A percentile compares a stretch with the other conserved stretches of the same genome.
Conservation (phyloP, 2,329 filamentous ascomycete species). For the Nigrospora sphaerica region DNA sequence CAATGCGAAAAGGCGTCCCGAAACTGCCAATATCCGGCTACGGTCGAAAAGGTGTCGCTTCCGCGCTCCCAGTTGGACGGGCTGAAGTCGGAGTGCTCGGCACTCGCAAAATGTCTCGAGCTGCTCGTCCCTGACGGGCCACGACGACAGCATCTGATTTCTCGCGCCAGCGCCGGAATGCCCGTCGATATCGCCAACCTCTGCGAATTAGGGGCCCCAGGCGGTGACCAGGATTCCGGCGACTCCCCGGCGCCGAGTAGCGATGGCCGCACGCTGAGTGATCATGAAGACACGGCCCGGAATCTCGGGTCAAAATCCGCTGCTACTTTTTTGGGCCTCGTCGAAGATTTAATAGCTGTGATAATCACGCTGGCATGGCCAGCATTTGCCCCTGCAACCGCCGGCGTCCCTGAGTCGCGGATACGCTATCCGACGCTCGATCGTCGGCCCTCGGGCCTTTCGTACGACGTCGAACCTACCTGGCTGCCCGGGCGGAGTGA, state of each 20-base stretch:
- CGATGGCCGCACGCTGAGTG: slow-evolving; percentile 37
- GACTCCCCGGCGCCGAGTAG: slow-evolving; percentile 5
- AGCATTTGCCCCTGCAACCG: slow-evolving; percentile 8
- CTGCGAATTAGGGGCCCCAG: neutral
- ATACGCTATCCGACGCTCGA: slow-evolving; percentile 41
- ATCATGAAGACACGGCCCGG: slow-evolving; percentile 34
- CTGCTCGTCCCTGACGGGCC: slow-evolving; percentile 27
- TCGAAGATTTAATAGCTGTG: slow-evolving; percentile 39
- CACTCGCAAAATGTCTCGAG: slow-evolving; percentile 32
- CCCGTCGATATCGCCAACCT: neutral
- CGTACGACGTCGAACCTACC: slow-evolving; percentile 27
- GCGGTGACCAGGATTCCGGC: neutral
- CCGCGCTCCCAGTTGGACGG: slow-evolving; percentile 32
- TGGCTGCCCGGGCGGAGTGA: slow-evolving; percentile 28
- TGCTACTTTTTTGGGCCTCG: slow-evolving; percentile 39
- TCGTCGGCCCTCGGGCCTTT: slow-evolving; percentile 30
- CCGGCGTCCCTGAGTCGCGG: slow-evolving; percentile 30
- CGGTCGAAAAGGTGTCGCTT: slow-evolving; percentile 35
- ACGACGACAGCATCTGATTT: slow-evolving; percentile 14
- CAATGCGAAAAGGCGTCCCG: slow-evolving; percentile 35
- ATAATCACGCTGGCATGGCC: slow-evolving; percentile 26
- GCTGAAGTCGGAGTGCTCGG: slow-evolving; percentile 28
- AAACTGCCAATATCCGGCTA: slow-evolving; percentile 39
- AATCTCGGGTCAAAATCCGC: slow-evolving; percentile 44
- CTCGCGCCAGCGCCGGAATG: neutral